Evolutionary conservation across 805 yeast genomes (phyloP).

Genomic region (Ogataea zsoltii): DNA sequence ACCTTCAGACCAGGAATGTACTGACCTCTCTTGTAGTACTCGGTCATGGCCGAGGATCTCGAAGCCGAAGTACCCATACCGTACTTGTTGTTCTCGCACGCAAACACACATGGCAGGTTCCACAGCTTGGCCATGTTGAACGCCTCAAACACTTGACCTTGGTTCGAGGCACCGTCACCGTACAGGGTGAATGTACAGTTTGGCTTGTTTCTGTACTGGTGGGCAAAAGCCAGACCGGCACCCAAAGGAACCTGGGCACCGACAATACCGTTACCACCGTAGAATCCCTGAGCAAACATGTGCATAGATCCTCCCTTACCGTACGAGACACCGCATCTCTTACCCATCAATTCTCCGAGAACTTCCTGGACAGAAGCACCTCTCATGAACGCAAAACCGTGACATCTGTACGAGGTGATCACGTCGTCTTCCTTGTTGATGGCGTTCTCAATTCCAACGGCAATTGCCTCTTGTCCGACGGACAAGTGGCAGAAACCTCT

Average conservation of each 20-base stretch:
- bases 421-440: constrained; percentile 81
- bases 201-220: constrained; percentile 80
- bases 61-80: constrained; percentile 99
- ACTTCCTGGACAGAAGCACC: constrained; percentile 91
- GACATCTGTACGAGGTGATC: constrained; percentile 98
- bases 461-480: constrained; percentile 98
- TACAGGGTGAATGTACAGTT: constrained; percentile 85
- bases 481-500: constrained; percentile 99
- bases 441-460: constrained; percentile 97
- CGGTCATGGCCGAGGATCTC: constrained; percentile 94
- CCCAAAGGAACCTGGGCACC: constrained; percentile 99
- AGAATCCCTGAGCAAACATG: constrained; percentile 93
- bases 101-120: constrained; percentile 92
- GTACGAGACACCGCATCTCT: constrained; percentile 88
- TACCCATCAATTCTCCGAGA: constrained; percentile 95
- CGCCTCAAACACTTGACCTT: constrained; percentile 97
- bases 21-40: constrained; percentile 98
- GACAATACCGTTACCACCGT: constrained; percentile 99
- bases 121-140: constrained; percentile 99
- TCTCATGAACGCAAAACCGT: constrained; percentile 96
- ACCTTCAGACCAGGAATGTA: constrained; percentile 98
- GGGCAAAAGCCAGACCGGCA: constrained; percentile 98
- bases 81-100: constrained; percentile 98
- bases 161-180: constrained; percentile 99
- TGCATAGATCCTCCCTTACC: constrained; percentile 99